phyloP scores from a whole-genome alignment of 2,329 filamentous ascomycete species.

The Aureobasidium pullulans region DNA sequence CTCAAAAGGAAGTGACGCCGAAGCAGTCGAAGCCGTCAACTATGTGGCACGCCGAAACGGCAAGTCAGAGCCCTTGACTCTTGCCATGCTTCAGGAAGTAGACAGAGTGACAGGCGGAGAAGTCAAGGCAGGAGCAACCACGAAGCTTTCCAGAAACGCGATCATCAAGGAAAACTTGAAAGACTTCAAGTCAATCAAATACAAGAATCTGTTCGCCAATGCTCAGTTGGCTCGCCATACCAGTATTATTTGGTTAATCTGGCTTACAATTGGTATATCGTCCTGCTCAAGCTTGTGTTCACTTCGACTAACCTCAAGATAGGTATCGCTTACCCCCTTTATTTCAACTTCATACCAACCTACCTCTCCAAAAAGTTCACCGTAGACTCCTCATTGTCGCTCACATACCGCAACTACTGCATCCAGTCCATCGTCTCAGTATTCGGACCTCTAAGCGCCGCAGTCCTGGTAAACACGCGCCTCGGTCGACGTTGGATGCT shows the following conservation, averaged over 20 bases:
- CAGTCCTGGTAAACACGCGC: not conserved
- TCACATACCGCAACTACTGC: not conserved
- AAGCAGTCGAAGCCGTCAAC: conserved; percentile 63
- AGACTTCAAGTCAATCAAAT: not conserved
- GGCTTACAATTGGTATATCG: not conserved
- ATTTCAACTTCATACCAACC: conserved; percentile 2
- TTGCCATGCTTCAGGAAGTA: not conserved
- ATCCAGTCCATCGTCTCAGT: not conserved
- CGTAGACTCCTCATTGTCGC: not conserved
- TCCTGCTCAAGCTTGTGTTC: not conserved
- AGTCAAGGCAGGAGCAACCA: not conserved
- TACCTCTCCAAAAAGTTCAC: not conserved
- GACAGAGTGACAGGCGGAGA: not conserved
- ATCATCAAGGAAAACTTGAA: not conserved
- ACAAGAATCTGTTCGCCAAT: not conserved
- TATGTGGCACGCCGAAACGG: not conserved
- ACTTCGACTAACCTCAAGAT: not conserved
- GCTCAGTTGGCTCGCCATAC: not conserved
- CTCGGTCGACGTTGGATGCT: not conserved
- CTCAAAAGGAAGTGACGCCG: conserved; percentile 12
- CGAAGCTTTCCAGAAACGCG: not conserved
- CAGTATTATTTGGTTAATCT: not conserved
- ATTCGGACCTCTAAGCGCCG: not conserved
- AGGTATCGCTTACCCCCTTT: not conserved
- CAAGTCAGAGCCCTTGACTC: not conserved